Conservation (phyloP, 2,329 filamentous ascomycete genomes). For the Byssothecium circinans region DNA sequence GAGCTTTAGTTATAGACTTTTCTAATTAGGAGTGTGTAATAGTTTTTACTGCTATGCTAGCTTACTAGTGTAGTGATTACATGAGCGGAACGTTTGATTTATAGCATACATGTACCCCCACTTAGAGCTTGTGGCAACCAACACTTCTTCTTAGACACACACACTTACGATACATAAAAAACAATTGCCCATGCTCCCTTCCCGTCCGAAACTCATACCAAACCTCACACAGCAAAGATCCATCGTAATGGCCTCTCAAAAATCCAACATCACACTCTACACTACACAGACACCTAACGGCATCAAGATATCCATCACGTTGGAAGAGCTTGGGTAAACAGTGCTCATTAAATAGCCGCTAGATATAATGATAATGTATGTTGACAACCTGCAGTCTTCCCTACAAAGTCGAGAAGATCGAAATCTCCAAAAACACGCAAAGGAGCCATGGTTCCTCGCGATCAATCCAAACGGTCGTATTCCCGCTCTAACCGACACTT, state of each 20-base stretch:
- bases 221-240: no score
- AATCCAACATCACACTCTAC: constrained; percentile 75
- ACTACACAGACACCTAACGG: constrained; percentile 85
- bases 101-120: no score
- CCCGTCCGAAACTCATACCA: no score
- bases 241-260: constrained; percentile 32
- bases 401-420: constrained; percentile 74
- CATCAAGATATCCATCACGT: constrained; percentile 82
- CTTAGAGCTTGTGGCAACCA: no score
- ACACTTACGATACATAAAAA: no score
- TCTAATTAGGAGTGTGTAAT: no score
- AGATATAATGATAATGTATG: background rate
- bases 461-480: constrained; percentile 95
- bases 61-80: no score
- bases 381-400: constrained; percentile 51
- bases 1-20: no score
- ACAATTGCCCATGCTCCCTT: no score
- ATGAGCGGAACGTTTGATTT: no score
- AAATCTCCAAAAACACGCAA: constrained; percentile 78
- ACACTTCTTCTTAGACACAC: no score
- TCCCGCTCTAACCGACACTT: constrained; percentile 77
- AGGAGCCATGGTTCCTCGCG: constrained; percentile 82
- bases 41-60: no score
- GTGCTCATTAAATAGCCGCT: background rate
- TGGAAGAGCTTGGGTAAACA: constrained; percentile 73